A percentile compares a stretch with the other conserved stretches of the same genome.
phyloP scores from a whole-genome alignment of 1,284 basidiomycete genomes.

The Tilletia walkeri region DNA sequence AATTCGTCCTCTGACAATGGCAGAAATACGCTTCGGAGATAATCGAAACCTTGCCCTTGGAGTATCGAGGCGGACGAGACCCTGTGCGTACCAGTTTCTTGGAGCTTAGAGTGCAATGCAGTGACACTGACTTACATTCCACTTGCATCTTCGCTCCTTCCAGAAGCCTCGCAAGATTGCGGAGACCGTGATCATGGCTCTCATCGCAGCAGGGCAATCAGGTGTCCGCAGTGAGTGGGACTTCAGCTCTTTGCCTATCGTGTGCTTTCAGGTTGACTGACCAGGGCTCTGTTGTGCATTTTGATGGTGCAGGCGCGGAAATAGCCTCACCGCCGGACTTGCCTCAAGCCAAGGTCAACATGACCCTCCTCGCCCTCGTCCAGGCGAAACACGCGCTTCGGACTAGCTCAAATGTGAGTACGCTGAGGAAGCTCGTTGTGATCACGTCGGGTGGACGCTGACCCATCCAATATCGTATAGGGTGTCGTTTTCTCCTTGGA shows the following conservation, averaged over 20 bases:
- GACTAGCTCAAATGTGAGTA: conserved; percentile 57
- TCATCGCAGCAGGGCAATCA: conserved; percentile 38
- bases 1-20: not conserved
- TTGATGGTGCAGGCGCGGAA: conserved; percentile 66
- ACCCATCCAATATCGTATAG: not conserved
- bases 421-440: not conserved
- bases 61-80: conserved; percentile 80
- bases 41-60: conserved; percentile 76
- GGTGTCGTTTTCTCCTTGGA: not conserved
- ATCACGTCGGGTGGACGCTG: not conserved
- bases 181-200: conserved; percentile 44
- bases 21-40: conserved; percentile 60
- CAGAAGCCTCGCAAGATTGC: conserved; percentile 43
- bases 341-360: conserved; percentile 83
- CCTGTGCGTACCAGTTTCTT: conserved; percentile 61
- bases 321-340: conserved; percentile 77
- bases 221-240: conserved; percentile 45
- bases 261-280: too few relatives aligned
- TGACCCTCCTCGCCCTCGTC: conserved; percentile 84
- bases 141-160: not conserved
- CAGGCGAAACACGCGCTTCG: conserved; percentile 81
- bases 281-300: not conserved
- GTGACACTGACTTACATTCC: not conserved
- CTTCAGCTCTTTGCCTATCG: conserved; percentile 6
- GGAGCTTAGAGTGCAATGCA: not conserved